phyloP scores from a whole-genome alignment of 1,139 yeast genomes.

The Blastobotrys arbuscula region DNA sequence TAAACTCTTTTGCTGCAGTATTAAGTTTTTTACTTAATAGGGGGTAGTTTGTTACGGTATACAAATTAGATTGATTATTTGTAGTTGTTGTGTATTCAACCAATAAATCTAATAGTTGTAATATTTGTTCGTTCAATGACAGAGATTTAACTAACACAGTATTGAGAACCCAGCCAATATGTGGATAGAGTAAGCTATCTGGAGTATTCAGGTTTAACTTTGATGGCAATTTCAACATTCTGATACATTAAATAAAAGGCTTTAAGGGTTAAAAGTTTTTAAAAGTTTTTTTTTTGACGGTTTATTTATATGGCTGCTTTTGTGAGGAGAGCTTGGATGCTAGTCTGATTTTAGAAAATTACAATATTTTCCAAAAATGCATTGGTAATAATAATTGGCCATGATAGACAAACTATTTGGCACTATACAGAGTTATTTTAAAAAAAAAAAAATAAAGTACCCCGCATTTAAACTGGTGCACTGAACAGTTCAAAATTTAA shows the following conservation, averaged over 20 bases:
- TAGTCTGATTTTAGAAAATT: neutral
- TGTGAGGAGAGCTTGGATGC: neutral
- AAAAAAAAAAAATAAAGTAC: neutral
- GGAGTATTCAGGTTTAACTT: neutral
- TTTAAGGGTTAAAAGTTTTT: no score
- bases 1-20: neutral
- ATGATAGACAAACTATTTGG: no score
- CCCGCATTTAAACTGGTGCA: neutral
- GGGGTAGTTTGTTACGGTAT: neutral
- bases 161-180: neutral
- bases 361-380: neutral
- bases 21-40: neutral
- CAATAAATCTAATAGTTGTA: neutral
- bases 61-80: neutral
- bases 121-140: neutral
- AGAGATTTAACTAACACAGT: neutral
- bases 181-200: slow-evolving; percentile 4
- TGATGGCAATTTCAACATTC: neutral
- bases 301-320: neutral
- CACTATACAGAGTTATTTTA: no score
- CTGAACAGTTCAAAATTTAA: neutral
- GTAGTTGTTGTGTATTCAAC: neutral
- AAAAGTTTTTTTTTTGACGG: neutral
- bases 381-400: no score
- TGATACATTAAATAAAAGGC: no score